Base-by-base conservation (phyloP, 1,139 yeast genomes). In the Chernovozyma aurita region DNA sequence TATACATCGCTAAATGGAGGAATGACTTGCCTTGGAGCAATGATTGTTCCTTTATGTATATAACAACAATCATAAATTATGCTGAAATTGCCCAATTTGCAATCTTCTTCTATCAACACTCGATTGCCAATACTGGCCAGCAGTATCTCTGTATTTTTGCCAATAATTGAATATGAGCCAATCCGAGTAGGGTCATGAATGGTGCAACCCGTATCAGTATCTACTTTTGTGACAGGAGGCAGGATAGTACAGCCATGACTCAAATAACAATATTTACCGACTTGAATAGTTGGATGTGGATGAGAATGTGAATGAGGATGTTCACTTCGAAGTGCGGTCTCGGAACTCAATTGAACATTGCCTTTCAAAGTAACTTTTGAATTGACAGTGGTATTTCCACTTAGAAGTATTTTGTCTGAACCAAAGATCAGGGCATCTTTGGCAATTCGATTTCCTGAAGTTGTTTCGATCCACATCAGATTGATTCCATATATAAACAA, bases 31-130 rank as follows among this genome's bases (percentile, higher is more conserved):
- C 67, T 65, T 1, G 77, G 70, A 0, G 90, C 85, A 2, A 84
- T 52, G 4, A 55, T 58, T 0, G 81, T 61, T 15, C 68, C 68
- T 25, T 64, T 61, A 14, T 68, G 67, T 2, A 84, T 61, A 9
- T 76, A 50, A 28, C 80, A 80, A 46, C 85, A 78, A 47, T 82
- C 88, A 44, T 78, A 76, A 24, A 84, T 59, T n/a, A 78, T 67
- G 4, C 73, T 61, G 36, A 68, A 59, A 40, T 66, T 62, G 8
- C 74, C 64, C 18, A 75, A 43, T 0, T 40, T 34, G 40, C 76
- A 70, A 28, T 61, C 44, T 1, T 49, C 44, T 20, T 73, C 88
- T 4, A 84, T 61, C 8, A 62, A 44, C 22, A 83, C 84, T 36
- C 84, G 55, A 41, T 64, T 69, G 1, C 90, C 92, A 12, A 84